These are phyloP conservation scores for Plenodomus lindquistii DNA, from an alignment of 2,329 filamentous ascomycete genomes.

Conservation along the genomic window DNA sequence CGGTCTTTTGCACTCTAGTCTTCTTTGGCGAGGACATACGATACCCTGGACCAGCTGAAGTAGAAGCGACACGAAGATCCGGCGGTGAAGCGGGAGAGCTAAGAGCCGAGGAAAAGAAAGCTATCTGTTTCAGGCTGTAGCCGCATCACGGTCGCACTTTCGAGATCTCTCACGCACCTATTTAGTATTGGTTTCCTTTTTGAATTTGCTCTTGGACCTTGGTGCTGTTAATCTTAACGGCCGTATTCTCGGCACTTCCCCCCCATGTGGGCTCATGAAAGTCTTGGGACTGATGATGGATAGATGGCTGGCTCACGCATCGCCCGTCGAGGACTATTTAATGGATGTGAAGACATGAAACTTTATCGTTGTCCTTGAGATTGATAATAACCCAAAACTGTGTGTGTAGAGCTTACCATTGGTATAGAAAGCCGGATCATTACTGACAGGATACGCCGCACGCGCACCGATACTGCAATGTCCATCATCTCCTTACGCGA, in stretches of 20 bases:
- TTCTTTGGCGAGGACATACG: constrained; percentile 6
- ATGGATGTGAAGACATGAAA: constrained; percentile 9
- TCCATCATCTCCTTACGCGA: background rate
- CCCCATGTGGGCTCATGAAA: constrained; percentile 5
- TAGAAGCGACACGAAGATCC: background rate
- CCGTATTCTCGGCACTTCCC: constrained; percentile 13
- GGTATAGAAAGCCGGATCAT: background rate
- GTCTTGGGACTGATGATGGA: constrained; percentile 9
- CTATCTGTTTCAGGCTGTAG: background rate
- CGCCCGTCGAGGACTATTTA: constrained; percentile 8
- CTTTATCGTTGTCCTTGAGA: constrained; percentile 1
- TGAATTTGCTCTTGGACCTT: constrained; percentile 4
- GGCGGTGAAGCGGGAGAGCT: background rate
- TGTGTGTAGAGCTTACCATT: background rate
- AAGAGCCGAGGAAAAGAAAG: background rate
- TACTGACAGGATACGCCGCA: background rate
- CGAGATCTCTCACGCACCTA: constrained; percentile 3
- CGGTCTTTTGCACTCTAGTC: constrained; percentile 11
- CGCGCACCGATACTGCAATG: background rate
- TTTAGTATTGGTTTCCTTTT: constrained; percentile 12
- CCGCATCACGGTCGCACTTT: background rate
- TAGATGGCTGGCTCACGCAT: constrained; percentile 19
- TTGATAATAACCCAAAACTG: background rate
- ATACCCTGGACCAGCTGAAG: constrained; percentile 10
- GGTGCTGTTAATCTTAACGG: constrained; percentile 10